Percentiles rank a stretch among this genome's conserved stretches.
Conservation (phyloP, 1,284 basidiomycete genomes). For the Boletellus deceptivus region DNA sequence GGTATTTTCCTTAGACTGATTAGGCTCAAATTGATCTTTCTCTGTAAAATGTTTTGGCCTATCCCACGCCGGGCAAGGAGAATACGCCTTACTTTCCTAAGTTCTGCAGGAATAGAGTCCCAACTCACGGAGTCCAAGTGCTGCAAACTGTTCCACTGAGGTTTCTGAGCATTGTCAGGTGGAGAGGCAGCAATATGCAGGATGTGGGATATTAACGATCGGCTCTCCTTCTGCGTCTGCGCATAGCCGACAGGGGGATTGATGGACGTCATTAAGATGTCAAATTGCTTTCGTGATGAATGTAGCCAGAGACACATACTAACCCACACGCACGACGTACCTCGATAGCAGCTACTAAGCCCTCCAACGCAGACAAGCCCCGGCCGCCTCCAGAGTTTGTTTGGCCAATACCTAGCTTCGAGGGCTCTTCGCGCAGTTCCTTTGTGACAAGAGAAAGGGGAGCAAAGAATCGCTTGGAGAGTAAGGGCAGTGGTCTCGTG, state of each 20-base stretch:
- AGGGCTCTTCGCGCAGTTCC: conserved; percentile 48
- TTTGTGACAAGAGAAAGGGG: conserved; percentile 39
- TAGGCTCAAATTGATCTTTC: conserved; percentile 58
- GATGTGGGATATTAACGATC: conserved; percentile 46
- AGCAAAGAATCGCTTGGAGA: conserved; percentile 56
- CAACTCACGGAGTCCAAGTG: conserved; percentile 59
- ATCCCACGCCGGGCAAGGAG: background rate
- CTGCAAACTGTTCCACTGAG: conserved; percentile 52
- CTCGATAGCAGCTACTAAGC: conserved; percentile 68
- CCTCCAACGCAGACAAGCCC: conserved; percentile 71
- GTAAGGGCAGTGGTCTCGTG: conserved; percentile 49
- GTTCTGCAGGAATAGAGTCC: conserved; percentile 60
- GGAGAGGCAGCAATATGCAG: conserved; percentile 59
- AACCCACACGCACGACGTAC: conserved; percentile 36
- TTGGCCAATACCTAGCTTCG: conserved; percentile 53
- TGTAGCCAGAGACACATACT: background rate
- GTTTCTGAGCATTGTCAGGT: conserved; percentile 54
- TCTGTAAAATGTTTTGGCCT: conserved; percentile 35
- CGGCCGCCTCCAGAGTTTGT: conserved; percentile 46
- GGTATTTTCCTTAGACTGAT: conserved; percentile 48
- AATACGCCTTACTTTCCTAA: conserved; percentile 48
- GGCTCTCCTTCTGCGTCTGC: conserved; percentile 29
- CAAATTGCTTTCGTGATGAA: conserved; percentile 26
- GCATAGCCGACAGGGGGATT: conserved; percentile 12
- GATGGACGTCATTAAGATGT: conserved; percentile 27